Evolutionary conservation across 169 alveolate species (phyloP), one percentile per base, ranked within the genome.

Genomic region (Eimeria brunetti): DNA sequence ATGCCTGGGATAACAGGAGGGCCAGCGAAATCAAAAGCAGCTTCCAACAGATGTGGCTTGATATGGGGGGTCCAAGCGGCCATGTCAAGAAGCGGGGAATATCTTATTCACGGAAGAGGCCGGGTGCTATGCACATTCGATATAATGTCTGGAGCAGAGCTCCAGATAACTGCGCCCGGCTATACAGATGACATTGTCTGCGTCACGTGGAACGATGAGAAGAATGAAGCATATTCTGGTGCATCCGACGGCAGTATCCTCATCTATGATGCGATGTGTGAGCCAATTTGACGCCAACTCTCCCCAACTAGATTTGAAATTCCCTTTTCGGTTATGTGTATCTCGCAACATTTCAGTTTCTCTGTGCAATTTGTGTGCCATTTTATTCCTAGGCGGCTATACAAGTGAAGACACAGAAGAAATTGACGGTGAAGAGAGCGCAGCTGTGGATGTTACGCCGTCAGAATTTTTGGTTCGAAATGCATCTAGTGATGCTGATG

Each of bases 91-190:
- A 64, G 69, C 81, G 93, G 93, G 30, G 64, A 86, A 36, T 86
- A 60, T 27, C 60, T 86, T 38, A 38, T 86, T 46, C 93, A 86
- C 81, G 93, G 93, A 27, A 86, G 81, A 56, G 93, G 93, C 64
- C 83, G 93, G 58, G 93, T 64, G 30, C 78, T 86, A 62, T 86
- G 93, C 69, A 62, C 93, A 8, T 86, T 36, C 81, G 93, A 86
- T 27, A 60, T 86, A 27, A 60, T 86, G 36, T 41, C 93, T 14
- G 93, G 93, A 60, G 83, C 81, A 44, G 83, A 60, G 49, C 67
- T 41, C 69, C 93, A 86, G 14, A 64, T 41, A 36, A 60, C 71
- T 24, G 53, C 76, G 36, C 62, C 93, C 41, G 93, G 64, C 41
- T 62, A 86, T 56, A 12, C 64, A 18, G 78, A 86, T 64, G 93